Percentiles rank a stretch among this genome's conserved stretches.
phyloP scores from a whole-genome alignment of 163 green algal genomes.

The Scenedesmus sp. region DNA sequence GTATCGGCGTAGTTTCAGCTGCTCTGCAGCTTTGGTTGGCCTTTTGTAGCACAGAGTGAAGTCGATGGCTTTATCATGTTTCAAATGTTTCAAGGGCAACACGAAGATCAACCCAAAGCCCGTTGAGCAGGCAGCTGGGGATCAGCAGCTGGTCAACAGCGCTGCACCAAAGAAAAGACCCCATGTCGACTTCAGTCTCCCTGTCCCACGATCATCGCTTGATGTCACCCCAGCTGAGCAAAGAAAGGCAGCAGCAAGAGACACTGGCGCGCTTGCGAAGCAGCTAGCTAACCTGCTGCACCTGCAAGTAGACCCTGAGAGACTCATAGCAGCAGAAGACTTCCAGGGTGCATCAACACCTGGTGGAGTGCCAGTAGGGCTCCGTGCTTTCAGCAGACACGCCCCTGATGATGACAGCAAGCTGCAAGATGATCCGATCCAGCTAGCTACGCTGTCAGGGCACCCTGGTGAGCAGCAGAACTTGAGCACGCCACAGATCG shows the following conservation, averaged over 20 bases:
- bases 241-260: not conserved
- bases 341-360: not conserved
- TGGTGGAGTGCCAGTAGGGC: not conserved
- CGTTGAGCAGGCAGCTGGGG: not conserved
- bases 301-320: not conserved
- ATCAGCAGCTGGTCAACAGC: not conserved
- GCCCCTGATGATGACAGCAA: not conserved
- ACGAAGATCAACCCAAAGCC: not conserved
- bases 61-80: not conserved
- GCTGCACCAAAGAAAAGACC: not conserved
- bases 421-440: not conserved
- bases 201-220: not conserved
- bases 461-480: not conserved
- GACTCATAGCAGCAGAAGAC: not conserved
- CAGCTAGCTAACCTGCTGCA: not conserved
- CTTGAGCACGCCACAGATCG: not conserved
- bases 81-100: not conserved
- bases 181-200: not conserved
- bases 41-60: not conserved
- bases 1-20: not conserved
- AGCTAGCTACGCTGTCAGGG: not conserved
- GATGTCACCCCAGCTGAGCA: not conserved
- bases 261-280: not conserved
- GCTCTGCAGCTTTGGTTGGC: not conserved
- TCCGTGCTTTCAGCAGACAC: not conserved